Base-by-base conservation (phyloP, 768 basidiomycete genomes). In the Crassisporium funariophilum region DNA sequence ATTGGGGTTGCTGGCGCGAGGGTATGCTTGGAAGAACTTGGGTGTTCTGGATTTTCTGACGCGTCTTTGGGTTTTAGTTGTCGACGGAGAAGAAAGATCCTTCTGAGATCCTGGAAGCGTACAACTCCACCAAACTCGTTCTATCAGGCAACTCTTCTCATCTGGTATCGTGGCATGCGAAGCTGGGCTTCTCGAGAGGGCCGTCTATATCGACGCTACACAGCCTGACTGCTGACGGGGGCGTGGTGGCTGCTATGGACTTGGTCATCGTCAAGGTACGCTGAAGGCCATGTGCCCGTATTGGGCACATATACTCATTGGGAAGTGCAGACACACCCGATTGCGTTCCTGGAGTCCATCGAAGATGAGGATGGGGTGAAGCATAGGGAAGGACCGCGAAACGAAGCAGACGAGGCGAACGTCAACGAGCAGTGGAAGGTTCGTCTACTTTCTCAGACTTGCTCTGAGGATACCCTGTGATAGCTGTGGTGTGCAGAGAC, bases 131-230 rank as follows among this genome's bases (percentile, higher is more conserved):
- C 17, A 75, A 74, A 38, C 74, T 99, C 15, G 60, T 79, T 16
- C 65, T 99, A 13, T 75, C 78, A 3, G 93, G 91, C 2, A 99
- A 99, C 64, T 89, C 90, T 0, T 84, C 91, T 1, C 86, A 88
- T 51, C 73, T 95, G 42, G 88, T 86, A 4, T 79, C 84, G 0
- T 99, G 97, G 97, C 81, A 97, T 59, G 74, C 84, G 1, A 90
- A 86, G 54, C 77, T 99, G 5, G 97, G 97, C 5, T 91, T 91
- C 59, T 79, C 79, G 48, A 68, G 58, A 17, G 68, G 70, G 4
- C 84, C 83, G 1, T 88, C 78, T 57, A 73, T 95, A 20, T 82
- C 91, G 0, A 88, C 88, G 0, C 68, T 98, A 52, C 77, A 83
- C 47, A 90, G 87, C 58, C 66, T 99, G 40, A 84, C 85, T 0